These are phyloP conservation scores for Cutaneotrichosporon cyanovorans DNA, from an alignment of 1,284 basidiomycete genomes.

Conservation along the genomic window DNA sequence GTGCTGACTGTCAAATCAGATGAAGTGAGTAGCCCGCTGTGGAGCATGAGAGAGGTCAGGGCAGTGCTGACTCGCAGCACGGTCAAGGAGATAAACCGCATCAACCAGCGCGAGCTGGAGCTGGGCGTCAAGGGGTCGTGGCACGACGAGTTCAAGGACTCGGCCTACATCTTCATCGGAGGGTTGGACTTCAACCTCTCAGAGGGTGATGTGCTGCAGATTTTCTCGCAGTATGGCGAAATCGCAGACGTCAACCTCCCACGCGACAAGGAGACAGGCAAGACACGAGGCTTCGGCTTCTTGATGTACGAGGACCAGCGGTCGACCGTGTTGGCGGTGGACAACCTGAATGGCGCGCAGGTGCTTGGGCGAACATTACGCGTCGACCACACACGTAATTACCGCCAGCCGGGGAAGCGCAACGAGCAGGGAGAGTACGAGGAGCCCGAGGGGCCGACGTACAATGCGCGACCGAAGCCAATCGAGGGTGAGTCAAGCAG, in stretches of 20 bases:
- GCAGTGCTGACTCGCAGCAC: slow-evolving; percentile 53
- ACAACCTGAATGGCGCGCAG: slow-evolving; percentile 87
- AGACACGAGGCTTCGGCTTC: slow-evolving; percentile 86
- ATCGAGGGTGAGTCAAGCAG: slow-evolving; percentile 53
- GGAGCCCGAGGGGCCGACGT: slow-evolving; percentile 73
- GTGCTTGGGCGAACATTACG: slow-evolving; percentile 78
- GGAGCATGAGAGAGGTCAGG: too few relatives aligned
- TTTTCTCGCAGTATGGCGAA: slow-evolving; percentile 97
- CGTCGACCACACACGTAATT: slow-evolving; percentile 87
- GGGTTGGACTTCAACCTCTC: slow-evolving; percentile 79
- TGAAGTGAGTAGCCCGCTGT: slow-evolving; percentile 15
- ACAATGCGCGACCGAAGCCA: slow-evolving; percentile 73
- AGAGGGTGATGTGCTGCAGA: slow-evolving; percentile 94
- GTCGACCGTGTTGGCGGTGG: slow-evolving; percentile 90
- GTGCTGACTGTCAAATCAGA: too few relatives aligned
- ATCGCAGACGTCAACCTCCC: slow-evolving; percentile 92
- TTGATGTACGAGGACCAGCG: slow-evolving; percentile 99
- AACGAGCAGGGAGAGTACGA: slow-evolving; percentile 79
- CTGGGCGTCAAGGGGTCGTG: slow-evolving; percentile 73
- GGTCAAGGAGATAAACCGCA: slow-evolving; percentile 83
- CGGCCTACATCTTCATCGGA: slow-evolving; percentile 89
- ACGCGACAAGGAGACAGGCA: slow-evolving; percentile 81
- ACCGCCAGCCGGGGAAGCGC: slow-evolving; percentile 76
- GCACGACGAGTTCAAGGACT: slow-evolving; percentile 97
- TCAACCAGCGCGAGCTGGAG: slow-evolving; percentile 87